These are phyloP conservation scores for Aspergillus hancockii DNA, from an alignment of 495 filamentous ascomycete species.

Conservation along the genomic window DNA sequence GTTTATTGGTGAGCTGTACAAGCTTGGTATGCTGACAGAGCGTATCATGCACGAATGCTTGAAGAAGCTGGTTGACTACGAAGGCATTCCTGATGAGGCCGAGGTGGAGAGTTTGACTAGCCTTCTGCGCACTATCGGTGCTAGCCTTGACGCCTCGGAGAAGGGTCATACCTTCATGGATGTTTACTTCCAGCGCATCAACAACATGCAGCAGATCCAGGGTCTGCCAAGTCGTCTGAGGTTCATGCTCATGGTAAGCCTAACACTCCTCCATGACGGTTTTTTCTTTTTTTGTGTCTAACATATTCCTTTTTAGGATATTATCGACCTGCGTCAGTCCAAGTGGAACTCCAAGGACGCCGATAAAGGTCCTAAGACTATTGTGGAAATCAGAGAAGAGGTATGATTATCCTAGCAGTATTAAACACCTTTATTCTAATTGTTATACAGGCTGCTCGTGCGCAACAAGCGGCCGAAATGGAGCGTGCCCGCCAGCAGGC, in stretches of 20 bases:
- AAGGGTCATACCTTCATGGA: slow-evolving; percentile 84
- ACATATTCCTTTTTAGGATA: slow-evolving; percentile 54
- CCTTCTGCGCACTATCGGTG: slow-evolving; percentile 87
- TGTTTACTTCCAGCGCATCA: slow-evolving; percentile 89
- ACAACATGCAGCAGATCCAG: slow-evolving; percentile 71
- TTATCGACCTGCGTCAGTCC: slow-evolving; percentile 74
- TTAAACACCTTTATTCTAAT: slow-evolving; percentile 20
- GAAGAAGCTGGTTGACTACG: slow-evolving; percentile 92
- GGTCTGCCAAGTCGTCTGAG: slow-evolving; percentile 80
- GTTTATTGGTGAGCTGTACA: slow-evolving; percentile 99
- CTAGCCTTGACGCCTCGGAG: slow-evolving; percentile 76
- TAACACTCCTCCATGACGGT: neutral
- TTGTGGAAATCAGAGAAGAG: slow-evolving; percentile 86
- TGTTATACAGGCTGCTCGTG: slow-evolving; percentile 62
- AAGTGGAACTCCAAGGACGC: slow-evolving; percentile 82
- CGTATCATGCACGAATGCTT: slow-evolving; percentile 99
- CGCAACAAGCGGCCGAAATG: slow-evolving; percentile 61
- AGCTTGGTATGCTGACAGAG: slow-evolving; percentile 96
- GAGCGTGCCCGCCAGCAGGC: slow-evolving; percentile 49
- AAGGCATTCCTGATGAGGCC: slow-evolving; percentile 89
- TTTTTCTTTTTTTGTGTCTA: neutral
- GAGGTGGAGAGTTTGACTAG: slow-evolving; percentile 94
- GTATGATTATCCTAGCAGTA: slow-evolving; percentile 44
- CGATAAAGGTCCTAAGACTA: slow-evolving; percentile 93
- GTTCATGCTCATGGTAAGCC: slow-evolving; percentile 87